Base-by-base conservation (phyloP, 257 asterid species). In the Apocynum venetum region DNA sequence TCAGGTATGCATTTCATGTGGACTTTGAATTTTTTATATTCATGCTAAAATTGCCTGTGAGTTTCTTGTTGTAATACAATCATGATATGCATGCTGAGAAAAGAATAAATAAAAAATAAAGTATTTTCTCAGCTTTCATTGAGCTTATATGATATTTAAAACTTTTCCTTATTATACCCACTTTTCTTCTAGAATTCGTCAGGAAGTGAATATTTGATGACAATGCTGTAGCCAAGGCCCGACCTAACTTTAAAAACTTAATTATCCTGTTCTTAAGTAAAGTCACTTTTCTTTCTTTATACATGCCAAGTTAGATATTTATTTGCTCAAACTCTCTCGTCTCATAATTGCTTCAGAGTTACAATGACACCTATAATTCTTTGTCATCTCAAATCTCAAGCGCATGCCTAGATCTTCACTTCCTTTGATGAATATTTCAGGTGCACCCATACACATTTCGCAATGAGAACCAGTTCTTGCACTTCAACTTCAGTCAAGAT, bases 371-470 rank as follows among this genome's bases (percentile, higher is more conserved):
- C 6, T 46, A 25, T 25, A 25, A 25, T 66, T 31, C 25, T 38
- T 38, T 40, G 11, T 38, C 67, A n/a, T 20, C 10, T n/a, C 12
- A 17, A 4, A 11, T 41, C 47, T 41, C 43, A 36, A 56, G 12
- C 17, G 40, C 13, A 5, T 51, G 48, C 77, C 40, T 47, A 69
- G 35, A 73, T 76, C 75, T 73, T 40, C 52, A 70, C 46, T 71
- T 36, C 51, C 13, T 43, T 13, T 78, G 65, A 43, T 79, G 72
- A 52, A 47, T 55, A 57, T n/a, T 84, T 36, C 93, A 95, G 99
- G 97, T 96, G 79, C 99, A 96, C 66, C 98, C 99, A 11, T 91
- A 96, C 85, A 93, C 97, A 1, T 96, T 67, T 84, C 85, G 95
- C 76, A 96, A 96, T 55, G 99, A 96, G 93, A 86, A 93, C 75